Percentiles rank a stretch among this genome's conserved stretches.
Evolutionary conservation across 2,329 filamentous ascomycete species (phyloP).

Genomic region (Pseudopithomyces maydicus): DNA sequence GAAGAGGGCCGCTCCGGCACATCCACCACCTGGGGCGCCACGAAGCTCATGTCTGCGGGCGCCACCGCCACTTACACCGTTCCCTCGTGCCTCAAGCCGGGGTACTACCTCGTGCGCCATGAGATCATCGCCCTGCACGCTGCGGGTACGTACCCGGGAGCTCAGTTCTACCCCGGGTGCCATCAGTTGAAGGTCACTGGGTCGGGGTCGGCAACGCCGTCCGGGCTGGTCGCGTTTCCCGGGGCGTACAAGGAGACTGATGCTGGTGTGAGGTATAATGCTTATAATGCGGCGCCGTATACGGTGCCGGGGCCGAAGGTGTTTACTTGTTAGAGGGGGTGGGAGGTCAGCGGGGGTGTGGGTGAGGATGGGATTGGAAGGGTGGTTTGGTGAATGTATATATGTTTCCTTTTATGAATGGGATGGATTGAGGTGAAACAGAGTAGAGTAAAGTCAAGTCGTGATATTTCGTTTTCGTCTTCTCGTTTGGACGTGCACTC

Average conservation of each 20-base stretch:
- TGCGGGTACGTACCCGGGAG: constrained; percentile 55
- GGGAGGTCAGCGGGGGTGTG: background rate
- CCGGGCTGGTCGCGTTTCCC: constrained; percentile 56
- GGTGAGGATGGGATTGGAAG: too few species aligned
- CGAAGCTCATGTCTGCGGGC: constrained; percentile 51
- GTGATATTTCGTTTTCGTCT: too few species aligned
- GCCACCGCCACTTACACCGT: constrained; percentile 59
- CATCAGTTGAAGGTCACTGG: constrained; percentile 62
- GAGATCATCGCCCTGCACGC: constrained; percentile 63
- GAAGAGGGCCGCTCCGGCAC: constrained; percentile 58
- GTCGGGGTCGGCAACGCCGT: constrained; percentile 51
- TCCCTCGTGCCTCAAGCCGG: constrained; percentile 57
- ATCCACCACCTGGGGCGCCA: constrained; percentile 55
- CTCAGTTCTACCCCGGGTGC: constrained; percentile 64
- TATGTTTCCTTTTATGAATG: too few species aligned
- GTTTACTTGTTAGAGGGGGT: constrained; percentile 15
- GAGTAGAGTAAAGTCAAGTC: too few species aligned
- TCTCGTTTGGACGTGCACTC: too few species aligned
- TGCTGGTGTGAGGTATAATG: constrained; percentile 59
- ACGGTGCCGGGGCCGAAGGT: constrained; percentile 17
- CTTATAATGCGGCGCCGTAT: constrained; percentile 47
- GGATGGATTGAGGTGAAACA: too few species aligned
- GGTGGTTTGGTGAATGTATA: too few species aligned
- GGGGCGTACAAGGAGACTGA: constrained; percentile 59
- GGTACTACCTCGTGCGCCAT: constrained; percentile 64